Conservation (phyloP, 2,329 filamentous ascomycete species). For the Cercospora canescens region DNA sequence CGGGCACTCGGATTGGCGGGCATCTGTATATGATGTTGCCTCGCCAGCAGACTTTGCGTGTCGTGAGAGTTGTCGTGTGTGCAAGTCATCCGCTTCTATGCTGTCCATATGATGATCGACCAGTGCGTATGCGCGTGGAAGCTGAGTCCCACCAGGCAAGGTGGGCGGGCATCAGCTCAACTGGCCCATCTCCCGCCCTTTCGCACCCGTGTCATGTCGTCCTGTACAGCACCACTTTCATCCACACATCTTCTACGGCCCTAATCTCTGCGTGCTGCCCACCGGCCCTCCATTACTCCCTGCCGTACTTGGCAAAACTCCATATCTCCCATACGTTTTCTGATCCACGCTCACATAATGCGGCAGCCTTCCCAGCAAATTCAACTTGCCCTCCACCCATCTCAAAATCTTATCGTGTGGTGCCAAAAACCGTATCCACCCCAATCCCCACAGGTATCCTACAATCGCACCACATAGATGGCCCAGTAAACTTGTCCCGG, state of each 20-base stretch:
- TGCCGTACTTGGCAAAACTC: constrained; percentile 66
- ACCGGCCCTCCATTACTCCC: constrained; percentile 54
- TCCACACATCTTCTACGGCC: constrained; percentile 51
- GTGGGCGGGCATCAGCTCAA: background rate
- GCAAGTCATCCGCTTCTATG: background rate
- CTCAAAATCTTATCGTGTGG: constrained; percentile 85
- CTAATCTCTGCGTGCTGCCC: constrained; percentile 66
- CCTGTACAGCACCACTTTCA: background rate
- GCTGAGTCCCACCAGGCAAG: background rate
- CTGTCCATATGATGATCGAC: background rate
- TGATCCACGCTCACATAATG: constrained; percentile 95
- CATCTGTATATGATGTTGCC: background rate
- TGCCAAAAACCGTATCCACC: constrained; percentile 84
- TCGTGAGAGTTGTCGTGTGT: background rate
- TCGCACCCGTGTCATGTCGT: background rate
- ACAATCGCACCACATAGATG: constrained; percentile 81
- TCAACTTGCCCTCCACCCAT: constrained; percentile 86
- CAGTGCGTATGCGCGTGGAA: background rate
- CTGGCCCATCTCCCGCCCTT: background rate
- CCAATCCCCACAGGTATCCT: constrained; percentile 85
- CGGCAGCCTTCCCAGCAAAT: constrained; percentile 78
- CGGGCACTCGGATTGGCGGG: background rate
- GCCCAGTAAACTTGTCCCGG: constrained; percentile 79
- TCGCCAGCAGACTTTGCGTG: background rate
- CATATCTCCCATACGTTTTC: constrained; percentile 92